A percentile compares a stretch with the other conserved stretches of the same genome.
These are phyloP conservation scores for Cynara cardunculus DNA, from an alignment of 129 eudicot species.

Conservation along the genomic window DNA sequence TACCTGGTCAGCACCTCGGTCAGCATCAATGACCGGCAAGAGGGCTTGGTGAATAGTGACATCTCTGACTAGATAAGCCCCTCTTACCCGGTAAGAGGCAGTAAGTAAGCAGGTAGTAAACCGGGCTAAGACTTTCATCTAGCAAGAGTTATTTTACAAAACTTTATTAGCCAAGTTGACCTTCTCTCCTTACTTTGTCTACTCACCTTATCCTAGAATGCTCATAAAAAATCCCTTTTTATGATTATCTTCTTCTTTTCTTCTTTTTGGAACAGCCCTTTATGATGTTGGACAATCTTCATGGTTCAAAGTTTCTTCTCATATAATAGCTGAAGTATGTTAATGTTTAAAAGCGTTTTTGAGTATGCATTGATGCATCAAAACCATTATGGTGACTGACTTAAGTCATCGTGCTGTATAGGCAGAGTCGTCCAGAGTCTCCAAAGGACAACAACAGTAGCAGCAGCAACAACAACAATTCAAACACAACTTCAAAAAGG, in stretches of 20 bases:
- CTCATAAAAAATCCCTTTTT: neutral
- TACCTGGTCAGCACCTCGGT: too few species aligned
- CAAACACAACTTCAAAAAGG: constrained; percentile 28
- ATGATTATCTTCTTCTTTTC: neutral
- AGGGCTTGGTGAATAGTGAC: neutral
- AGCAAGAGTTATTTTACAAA: neutral
- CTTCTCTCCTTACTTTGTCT: neutral
- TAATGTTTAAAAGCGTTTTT: neutral
- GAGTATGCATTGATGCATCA: constrained; percentile 2
- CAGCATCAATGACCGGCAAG: neutral
- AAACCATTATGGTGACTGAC: constrained; percentile 1
- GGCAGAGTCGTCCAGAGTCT: constrained; percentile 38
- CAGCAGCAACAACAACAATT: neutral
- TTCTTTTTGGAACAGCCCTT: neutral
- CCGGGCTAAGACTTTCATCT: too few species aligned
- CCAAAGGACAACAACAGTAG: constrained; percentile 24
- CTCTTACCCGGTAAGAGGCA: too few species aligned
- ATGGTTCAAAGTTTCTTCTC: neutral
- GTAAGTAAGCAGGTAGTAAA: too few species aligned
- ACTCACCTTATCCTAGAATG: neutral
- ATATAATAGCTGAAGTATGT: neutral
- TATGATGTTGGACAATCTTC: neutral
- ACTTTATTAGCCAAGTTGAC: neutral
- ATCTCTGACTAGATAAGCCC: too few species aligned
- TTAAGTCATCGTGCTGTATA: constrained; percentile 18